These are phyloP conservation scores for Aspergillus pseudotamarii DNA, from an alignment of 2,329 filamentous ascomycete genomes.

Conservation along the genomic window DNA sequence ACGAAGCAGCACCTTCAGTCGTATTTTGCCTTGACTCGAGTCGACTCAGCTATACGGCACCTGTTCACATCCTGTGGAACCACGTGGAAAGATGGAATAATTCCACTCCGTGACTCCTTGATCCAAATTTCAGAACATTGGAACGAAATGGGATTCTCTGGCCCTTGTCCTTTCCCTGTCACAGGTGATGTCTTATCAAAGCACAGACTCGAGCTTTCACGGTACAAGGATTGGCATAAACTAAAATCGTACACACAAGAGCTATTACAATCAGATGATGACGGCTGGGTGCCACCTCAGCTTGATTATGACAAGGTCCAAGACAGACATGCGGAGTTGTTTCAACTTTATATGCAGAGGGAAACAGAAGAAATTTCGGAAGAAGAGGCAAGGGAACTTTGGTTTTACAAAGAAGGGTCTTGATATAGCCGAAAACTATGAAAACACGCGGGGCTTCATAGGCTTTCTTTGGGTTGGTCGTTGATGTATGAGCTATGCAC, in stretches of 20 bases:
- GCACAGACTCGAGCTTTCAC: slow-evolving; percentile 14
- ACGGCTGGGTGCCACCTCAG: too few species aligned
- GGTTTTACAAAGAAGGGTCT: too few species aligned
- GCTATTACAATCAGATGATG: too few species aligned
- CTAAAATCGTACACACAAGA: slow-evolving; percentile 21
- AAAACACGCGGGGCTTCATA: too few species aligned
- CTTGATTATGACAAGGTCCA: too few species aligned
- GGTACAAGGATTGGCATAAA: slow-evolving; percentile 18
- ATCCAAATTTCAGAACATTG: slow-evolving; percentile 13
- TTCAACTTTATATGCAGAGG: too few species aligned
- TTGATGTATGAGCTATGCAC: too few species aligned
- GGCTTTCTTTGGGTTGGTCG: too few species aligned
- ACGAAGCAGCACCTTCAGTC: slow-evolving; percentile 17
- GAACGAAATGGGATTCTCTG: slow-evolving; percentile 6
- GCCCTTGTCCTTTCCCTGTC: slow-evolving; percentile 8
- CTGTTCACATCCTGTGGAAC: slow-evolving; percentile 13
- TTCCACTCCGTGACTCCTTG: slow-evolving; percentile 20
- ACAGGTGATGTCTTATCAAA: slow-evolving; percentile 11
- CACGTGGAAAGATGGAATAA: slow-evolving; percentile 16
- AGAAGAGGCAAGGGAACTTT: too few species aligned
- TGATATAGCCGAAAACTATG: too few species aligned
- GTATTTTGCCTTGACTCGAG: slow-evolving; percentile 17
- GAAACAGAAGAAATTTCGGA: too few species aligned
- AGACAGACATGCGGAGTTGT: too few species aligned
- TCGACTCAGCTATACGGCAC: slow-evolving; percentile 8